Conservation (phyloP, 202 grass and related monocot genomes). For the Digitaria exilis region DNA sequence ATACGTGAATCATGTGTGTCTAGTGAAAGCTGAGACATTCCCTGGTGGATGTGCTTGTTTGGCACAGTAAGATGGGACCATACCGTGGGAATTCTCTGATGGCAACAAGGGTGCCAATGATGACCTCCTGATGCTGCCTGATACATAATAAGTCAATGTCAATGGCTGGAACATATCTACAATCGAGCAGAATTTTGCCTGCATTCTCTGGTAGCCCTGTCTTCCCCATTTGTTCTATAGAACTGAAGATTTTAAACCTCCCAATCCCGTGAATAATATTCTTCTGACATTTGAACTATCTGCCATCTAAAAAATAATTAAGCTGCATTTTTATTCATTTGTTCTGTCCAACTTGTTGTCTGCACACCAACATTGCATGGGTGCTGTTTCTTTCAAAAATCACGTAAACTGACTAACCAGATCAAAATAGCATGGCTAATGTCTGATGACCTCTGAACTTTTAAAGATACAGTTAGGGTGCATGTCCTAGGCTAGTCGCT, state of each 20-base stretch:
- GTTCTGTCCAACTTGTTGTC: not conserved
- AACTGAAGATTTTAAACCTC: not conserved
- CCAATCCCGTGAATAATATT: not conserved
- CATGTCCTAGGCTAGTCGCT: not conserved
- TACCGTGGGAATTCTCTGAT: too few species aligned
- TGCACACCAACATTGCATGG: not conserved
- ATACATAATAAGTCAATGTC: constrained; percentile 1
- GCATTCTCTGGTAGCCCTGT: not conserved
- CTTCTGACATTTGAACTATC: too few species aligned
- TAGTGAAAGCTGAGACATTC: not conserved
- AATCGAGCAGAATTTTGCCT: not conserved
- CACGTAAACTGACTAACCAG: not conserved
- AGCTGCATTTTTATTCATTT: not conserved
- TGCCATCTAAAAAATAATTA: not conserved
- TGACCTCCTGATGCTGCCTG: not conserved
- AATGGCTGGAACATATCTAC: constrained; percentile 19
- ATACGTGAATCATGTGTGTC: constrained; percentile 17
- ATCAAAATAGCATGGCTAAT: not conserved
- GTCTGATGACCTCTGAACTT: not conserved
- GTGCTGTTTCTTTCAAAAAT: not conserved
- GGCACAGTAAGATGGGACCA: constrained; percentile 25
- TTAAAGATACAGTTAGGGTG: not conserved
- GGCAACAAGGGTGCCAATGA: not conserved
- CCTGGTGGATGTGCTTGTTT: not conserved
- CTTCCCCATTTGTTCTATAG: too few species aligned